These are phyloP conservation scores for Carpinus viminea DNA, from an alignment of 306 rosid genomes.

Conservation along the genomic window DNA sequence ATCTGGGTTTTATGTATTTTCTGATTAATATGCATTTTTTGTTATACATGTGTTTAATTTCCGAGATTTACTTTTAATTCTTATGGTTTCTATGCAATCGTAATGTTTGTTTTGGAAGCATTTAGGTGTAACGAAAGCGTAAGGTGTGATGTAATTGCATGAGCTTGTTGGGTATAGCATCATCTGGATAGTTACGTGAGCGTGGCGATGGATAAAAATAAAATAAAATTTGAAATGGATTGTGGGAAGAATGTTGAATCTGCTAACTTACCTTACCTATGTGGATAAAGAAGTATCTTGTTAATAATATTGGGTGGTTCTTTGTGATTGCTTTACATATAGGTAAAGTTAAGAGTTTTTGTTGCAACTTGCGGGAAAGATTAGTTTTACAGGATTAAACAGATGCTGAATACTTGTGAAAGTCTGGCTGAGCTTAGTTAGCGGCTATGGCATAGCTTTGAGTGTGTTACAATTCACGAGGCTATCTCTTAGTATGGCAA, in stretches of 20 bases:
- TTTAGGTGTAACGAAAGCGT: not conserved
- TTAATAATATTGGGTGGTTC: not conserved
- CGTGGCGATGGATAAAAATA: not conserved
- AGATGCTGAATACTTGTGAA: not conserved
- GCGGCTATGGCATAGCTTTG: not conserved
- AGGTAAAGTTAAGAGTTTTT: not conserved
- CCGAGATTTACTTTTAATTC: not conserved
- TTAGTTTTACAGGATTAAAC: not conserved
- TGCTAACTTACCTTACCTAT: not conserved
- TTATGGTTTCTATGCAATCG: not conserved
- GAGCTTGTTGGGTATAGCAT: not conserved
- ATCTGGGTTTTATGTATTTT: constrained; percentile 6
- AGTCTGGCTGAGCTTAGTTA: not conserved
- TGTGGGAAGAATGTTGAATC: not conserved
- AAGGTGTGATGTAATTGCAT: not conserved
- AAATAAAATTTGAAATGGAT: not conserved
- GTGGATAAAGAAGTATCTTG: not conserved
- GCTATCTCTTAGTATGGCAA: not conserved
- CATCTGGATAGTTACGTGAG: not conserved
- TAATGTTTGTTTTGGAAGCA: not conserved
- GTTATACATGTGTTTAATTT: not conserved
- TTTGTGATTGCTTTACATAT: not conserved
- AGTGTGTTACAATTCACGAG: not conserved
- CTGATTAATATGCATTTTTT: too few relatives aligned
- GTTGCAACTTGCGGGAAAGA: not conserved